These are phyloP conservation scores for Fusarium goolgardi DNA, from an alignment of 2,329 filamentous ascomycete species.

Conservation along the genomic window DNA sequence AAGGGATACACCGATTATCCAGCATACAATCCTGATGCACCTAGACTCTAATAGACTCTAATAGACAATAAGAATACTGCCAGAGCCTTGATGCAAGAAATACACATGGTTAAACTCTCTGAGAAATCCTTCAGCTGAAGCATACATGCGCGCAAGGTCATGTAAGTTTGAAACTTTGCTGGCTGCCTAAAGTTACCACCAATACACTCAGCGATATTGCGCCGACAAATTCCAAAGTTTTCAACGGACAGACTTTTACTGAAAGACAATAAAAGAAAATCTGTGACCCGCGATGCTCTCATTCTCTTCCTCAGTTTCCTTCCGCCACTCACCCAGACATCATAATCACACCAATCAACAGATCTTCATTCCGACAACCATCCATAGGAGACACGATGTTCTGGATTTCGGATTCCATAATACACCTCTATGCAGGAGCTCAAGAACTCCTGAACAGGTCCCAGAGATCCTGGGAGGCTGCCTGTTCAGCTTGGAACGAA, in stretches of 20 bases:
- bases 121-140: not conserved
- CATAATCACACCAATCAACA: not conserved
- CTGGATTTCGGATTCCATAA: not conserved
- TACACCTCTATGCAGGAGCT: not conserved
- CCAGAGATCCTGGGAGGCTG: slow-evolving; percentile 3
- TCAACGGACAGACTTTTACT: not conserved
- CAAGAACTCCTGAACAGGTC: not conserved
- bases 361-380: not conserved
- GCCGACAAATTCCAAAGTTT: not conserved
- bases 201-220: not conserved
- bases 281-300: not conserved
- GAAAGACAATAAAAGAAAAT: not conserved
- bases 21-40: slow-evolving; percentile 22
- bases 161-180: not conserved
- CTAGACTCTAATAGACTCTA: slow-evolving; percentile 25
- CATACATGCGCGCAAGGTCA: not conserved
- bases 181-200: not conserved
- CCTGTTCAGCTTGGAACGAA: slow-evolving; percentile 14
- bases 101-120: not conserved
- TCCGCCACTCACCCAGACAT: not conserved
- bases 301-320: not conserved
- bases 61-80: not conserved
- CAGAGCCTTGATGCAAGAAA: not conserved
- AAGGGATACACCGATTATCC: slow-evolving; percentile 42
- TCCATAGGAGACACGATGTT: not conserved